phyloP scores from a whole-genome alignment of 768 basidiomycete genomes.

The Suillus plorans region DNA sequence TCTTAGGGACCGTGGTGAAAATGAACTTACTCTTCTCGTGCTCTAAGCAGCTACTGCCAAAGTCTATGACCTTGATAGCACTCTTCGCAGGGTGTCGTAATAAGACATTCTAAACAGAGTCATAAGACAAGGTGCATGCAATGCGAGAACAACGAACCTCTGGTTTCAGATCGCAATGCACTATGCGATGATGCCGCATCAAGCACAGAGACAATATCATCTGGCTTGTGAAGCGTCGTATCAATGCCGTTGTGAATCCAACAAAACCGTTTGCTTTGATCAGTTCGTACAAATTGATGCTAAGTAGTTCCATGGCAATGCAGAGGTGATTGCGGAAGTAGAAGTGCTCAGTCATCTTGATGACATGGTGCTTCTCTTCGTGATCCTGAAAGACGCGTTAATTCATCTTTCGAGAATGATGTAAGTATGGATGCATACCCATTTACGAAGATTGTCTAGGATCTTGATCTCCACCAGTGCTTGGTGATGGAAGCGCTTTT shows the following conservation, averaged over 20 bases:
- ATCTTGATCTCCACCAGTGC: conserved; percentile 99
- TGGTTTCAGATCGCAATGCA: conserved; percentile 98
- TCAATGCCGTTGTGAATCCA: conserved; percentile 94
- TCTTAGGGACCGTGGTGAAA: not conserved
- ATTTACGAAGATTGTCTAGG: conserved; percentile 92
- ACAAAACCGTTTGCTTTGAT: conserved; percentile 99
- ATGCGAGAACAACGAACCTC: conserved; percentile 57
- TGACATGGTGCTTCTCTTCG: conserved; percentile 95
- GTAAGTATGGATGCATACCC: conserved; percentile 55
- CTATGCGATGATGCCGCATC: conserved; percentile 96
- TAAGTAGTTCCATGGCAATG: conserved; percentile 96
- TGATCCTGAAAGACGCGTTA: conserved; percentile 60
- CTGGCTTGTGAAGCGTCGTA: conserved; percentile 94
- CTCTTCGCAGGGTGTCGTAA: conserved; percentile 94
- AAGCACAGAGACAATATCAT: conserved; percentile 90
- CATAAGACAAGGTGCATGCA: not conserved
- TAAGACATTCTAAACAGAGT: conserved; percentile 74
- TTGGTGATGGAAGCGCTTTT: conserved; percentile 98
- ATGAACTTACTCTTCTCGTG: conserved; percentile 89
- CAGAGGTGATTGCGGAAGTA: conserved; percentile 97
- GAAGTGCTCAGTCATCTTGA: conserved; percentile 98
- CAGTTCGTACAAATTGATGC: conserved; percentile 97
- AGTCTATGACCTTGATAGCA: conserved; percentile 97
- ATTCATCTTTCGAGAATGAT: not conserved
- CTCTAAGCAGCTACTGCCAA: conserved; percentile 97